Conservation (phyloP, 371 early-diverging fungal genomes). For the Syncephalastrum sp. region DNA sequence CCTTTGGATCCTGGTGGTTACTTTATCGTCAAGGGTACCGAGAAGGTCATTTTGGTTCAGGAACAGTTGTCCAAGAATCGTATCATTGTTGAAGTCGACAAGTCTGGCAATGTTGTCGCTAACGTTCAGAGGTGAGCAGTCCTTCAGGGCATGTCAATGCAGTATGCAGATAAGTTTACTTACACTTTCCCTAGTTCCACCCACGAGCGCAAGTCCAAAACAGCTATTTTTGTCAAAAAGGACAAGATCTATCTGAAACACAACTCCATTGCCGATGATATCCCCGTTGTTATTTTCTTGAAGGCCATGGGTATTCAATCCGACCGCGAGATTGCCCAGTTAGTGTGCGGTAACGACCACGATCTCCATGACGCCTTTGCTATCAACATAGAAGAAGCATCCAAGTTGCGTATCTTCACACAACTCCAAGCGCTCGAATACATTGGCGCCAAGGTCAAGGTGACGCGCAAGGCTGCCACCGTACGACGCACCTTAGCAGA, state of each 20-base stretch:
- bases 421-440: slow-evolving; percentile 93
- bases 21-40: slow-evolving; percentile 98
- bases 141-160: background rate
- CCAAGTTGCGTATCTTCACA: slow-evolving; percentile 75
- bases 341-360: slow-evolving; percentile 88
- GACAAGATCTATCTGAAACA: slow-evolving; percentile 91
- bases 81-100: slow-evolving; percentile 97
- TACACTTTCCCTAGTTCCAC: slow-evolving; percentile 71
- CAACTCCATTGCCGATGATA: slow-evolving; percentile 92
- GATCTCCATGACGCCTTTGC: slow-evolving; percentile 83
- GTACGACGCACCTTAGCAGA: slow-evolving; percentile 70
- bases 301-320: slow-evolving; percentile 95
- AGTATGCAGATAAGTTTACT: background rate
- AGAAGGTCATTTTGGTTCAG: slow-evolving; percentile 99
- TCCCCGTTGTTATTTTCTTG: slow-evolving; percentile 90
- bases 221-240: slow-evolving; percentile 82
- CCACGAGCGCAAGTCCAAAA: slow-evolving; percentile 97
- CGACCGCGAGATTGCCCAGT: slow-evolving; percentile 95
- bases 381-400: slow-evolving; percentile 89
- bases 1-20: slow-evolving; percentile 99
- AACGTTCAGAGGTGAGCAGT: slow-evolving; percentile 43
- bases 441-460: slow-evolving; percentile 82
- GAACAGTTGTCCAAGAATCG: slow-evolving; percentile 99
- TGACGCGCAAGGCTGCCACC: slow-evolving; percentile 58
- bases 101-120: slow-evolving; percentile 75